phyloP scores from a whole-genome alignment of 2,329 filamentous ascomycete species.

The Fusarium torreyae region DNA sequence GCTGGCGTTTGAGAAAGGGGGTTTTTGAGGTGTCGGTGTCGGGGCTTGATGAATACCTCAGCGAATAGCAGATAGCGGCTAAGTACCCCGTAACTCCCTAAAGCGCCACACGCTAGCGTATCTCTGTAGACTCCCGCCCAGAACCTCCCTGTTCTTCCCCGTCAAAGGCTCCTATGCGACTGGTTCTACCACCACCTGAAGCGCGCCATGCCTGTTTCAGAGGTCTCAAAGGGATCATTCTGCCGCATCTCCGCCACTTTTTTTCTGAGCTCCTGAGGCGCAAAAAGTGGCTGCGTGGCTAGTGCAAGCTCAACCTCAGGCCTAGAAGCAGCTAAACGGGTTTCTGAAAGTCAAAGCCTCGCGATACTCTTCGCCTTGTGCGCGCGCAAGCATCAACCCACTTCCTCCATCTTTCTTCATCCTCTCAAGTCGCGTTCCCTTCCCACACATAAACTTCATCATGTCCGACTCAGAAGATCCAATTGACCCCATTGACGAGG shows the following conservation, averaged over 20 bases:
- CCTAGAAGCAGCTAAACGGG: neutral
- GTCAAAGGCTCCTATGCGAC: slow-evolving; percentile 27
- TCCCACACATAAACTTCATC: neutral
- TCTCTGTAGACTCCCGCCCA: slow-evolving; percentile 9
- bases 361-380: slow-evolving; percentile 20
- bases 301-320: slow-evolving; percentile 37
- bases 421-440: neutral
- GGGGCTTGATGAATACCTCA: slow-evolving; percentile 30
- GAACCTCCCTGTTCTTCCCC: slow-evolving; percentile 29
- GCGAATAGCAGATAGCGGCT: slow-evolving; percentile 33
- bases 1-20: slow-evolving; percentile 48
- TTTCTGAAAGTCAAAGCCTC: slow-evolving; percentile 24
- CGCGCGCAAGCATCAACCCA: slow-evolving; percentile 28
- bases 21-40: slow-evolving; percentile 49
- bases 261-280: slow-evolving; percentile 30
- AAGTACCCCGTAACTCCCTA: slow-evolving; percentile 46
- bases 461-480: slow-evolving; percentile 73
- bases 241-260: slow-evolving; percentile 13
- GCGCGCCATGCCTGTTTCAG: slow-evolving; percentile 45
- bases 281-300: slow-evolving; percentile 20
- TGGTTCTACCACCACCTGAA: slow-evolving; percentile 46
- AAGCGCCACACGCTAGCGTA: slow-evolving; percentile 44
- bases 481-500: slow-evolving; percentile 68
- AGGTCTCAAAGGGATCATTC: slow-evolving; percentile 13
- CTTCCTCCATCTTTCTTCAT: slow-evolving; percentile 8